Conservation (phyloP, 306 rosid genomes). For the Prunus fruticosa region DNA sequence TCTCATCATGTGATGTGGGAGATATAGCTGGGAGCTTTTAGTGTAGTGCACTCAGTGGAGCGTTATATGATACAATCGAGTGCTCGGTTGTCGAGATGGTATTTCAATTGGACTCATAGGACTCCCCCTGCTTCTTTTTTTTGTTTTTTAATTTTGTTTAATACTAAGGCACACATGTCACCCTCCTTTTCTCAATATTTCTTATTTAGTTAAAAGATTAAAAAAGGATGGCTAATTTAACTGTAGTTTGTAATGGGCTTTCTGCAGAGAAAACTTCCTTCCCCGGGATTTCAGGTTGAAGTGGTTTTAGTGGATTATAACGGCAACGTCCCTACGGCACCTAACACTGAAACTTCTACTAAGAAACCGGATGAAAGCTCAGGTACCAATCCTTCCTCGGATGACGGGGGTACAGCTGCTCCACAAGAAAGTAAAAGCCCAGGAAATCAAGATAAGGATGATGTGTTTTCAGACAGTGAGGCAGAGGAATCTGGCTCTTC, state of each 20-base stretch:
- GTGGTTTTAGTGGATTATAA: constrained; percentile 71
- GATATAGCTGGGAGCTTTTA: not conserved
- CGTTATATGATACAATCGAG: not conserved
- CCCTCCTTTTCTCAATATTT: not conserved
- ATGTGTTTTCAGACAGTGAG: constrained; percentile 88
- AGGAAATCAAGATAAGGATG: constrained; percentile 59
- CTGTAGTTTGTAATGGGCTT: constrained; percentile 3
- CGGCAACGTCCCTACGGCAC: constrained; percentile 33
- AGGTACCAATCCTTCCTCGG: constrained; percentile 41
- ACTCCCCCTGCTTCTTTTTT: not conserved
- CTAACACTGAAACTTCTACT: constrained; percentile 42
- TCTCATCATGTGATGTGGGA: not conserved
- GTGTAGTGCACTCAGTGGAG: not conserved
- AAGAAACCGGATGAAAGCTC: constrained; percentile 66
- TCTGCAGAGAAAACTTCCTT: constrained; percentile 87
- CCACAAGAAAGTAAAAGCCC: constrained; percentile 39
- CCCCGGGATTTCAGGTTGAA: constrained; percentile 96
- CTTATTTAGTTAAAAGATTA: not conserved
- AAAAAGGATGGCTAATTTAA: not conserved
- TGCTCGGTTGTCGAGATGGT: not conserved
- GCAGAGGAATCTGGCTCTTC: constrained; percentile 64
- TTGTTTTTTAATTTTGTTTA: too few species aligned
- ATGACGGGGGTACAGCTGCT: constrained; percentile 32
- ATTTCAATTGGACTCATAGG: not conserved
- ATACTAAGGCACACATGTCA: not conserved